A percentile compares a stretch with the other conserved stretches of the same genome.
phyloP scores from a whole-genome alignment of 148 eudicot genomes.

The Rhododendron ferrugineum region DNA sequence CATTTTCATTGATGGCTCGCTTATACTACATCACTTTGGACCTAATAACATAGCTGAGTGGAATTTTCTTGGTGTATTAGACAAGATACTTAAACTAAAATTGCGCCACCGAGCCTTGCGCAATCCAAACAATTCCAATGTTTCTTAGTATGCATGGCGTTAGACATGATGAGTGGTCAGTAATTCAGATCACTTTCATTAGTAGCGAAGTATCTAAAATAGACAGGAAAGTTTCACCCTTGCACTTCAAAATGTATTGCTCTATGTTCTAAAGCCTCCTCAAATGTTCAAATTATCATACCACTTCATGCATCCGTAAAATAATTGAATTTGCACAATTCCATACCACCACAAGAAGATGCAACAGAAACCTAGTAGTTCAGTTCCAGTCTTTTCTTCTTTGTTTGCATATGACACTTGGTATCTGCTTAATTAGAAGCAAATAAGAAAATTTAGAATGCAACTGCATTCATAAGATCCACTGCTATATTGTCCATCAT shows the following conservation, averaged over 20 bases:
- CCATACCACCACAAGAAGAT: background rate
- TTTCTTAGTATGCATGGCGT: too few relatives aligned
- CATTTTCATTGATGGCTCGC: too few relatives aligned
- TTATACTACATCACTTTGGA: too few relatives aligned
- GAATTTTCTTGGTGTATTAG: too few relatives aligned
- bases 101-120: too few relatives aligned
- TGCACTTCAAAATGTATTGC: background rate
- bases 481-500: background rate
- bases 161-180: too few relatives aligned
- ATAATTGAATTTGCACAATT: background rate
- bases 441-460: background rate
- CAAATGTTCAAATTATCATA: background rate
- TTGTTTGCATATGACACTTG: background rate
- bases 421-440: background rate
- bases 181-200: too few relatives aligned
- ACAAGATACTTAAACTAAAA: too few relatives aligned
- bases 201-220: too few relatives aligned
- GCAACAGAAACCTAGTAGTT: background rate
- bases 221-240: background rate
- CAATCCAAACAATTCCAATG: too few relatives aligned
- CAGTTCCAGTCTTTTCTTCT: background rate
- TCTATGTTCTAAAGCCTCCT: background rate
- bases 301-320: background rate
- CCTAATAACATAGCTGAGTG: too few relatives aligned
- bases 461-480: background rate